Base-by-base conservation (phyloP, 257 asterid genomes). In the Ajuga chamaepitys region DNA sequence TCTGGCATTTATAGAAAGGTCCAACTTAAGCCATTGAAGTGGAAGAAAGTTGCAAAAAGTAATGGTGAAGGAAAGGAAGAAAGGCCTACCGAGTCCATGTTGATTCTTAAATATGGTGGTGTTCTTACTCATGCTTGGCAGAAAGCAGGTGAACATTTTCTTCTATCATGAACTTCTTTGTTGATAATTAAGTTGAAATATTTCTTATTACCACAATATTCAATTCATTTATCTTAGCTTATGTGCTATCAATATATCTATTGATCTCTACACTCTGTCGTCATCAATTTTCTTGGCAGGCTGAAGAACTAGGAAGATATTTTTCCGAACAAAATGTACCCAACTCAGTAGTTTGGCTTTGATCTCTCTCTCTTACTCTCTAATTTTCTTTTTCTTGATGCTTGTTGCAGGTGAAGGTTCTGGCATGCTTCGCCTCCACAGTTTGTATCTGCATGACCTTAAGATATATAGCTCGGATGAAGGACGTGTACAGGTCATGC, bases 91-190 rank as follows among this genome's bases (percentile, higher is more conserved):
- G 97, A 94, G 81, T 97, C 99, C 64, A 85, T 94, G 48, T 90
- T 94, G 99, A 79, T 94, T 82, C 97, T 94, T 38, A 94, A 94
- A 75, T 94, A 94, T 55, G 99, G 99, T 14, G 99, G 99, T 72
- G 99, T 94, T 76, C 99, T 94, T 67, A 94, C 99, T 38, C 99
- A 94, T 62, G 99, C 97, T 40, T n/a, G 99, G 99, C 67, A 80
- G 97, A 77, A 94, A 88, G 74, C 99, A 93, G 96, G 99, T 87
- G 40, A 72, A 28, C 34, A 10, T 35, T 38, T n/a, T 8, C 22
- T 67, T 57, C 38, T 41, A 28, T 18, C 25, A 28, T 11, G 50
- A n/a, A n/a, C n/a, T n/a, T n/a, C n/a, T n/a, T n/a, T n/a, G n/a
- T 42, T 24, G 46, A 20, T 26, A 25, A 21, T 35, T 10, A 11